Percentiles rank a stretch among this genome's conserved stretches.
Conservation (phyloP, 441 rosid genomes). For the Erodium chrysanthum region DNA sequence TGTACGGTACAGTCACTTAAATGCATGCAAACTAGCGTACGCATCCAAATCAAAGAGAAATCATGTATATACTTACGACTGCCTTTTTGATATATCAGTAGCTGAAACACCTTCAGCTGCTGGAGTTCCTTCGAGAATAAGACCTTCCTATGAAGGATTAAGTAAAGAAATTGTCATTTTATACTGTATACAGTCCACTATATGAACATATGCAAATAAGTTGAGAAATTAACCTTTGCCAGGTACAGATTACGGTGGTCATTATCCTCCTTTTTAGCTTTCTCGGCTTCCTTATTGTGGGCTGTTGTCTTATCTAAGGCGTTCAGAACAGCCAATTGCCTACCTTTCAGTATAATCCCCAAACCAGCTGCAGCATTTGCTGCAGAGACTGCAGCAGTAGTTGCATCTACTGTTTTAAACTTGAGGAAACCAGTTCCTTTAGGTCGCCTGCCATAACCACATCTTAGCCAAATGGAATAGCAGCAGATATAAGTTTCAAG, state of each 20-base stretch:
- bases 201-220: too few relatives aligned
- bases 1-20: not conserved
- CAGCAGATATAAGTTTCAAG: conserved; percentile 12
- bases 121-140: conserved; percentile 72
- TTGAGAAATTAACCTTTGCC: conserved; percentile 53
- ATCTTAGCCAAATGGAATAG: conserved; percentile 9
- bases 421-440: conserved; percentile 84
- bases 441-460: conserved; percentile 58
- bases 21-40: not conserved
- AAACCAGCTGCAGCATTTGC: conserved; percentile 49
- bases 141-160: conserved; percentile 62
- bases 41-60: not conserved
- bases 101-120: conserved; percentile 86
- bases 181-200: not conserved
- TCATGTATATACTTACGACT: conserved; percentile 33
- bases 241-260: conserved; percentile 79
- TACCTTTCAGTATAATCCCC: conserved; percentile 70
- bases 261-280: conserved; percentile 51
- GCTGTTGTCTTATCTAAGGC: conserved; percentile 82
- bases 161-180: conserved; percentile 9
- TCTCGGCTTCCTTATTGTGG: conserved; percentile 54
- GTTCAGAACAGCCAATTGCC: conserved; percentile 59
- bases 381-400: conserved; percentile 61
- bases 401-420: conserved; percentile 64
- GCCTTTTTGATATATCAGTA: conserved; percentile 61